Evolutionary conservation across 2,329 filamentous ascomycete genomes (phyloP), one percentile per base, ranked within the genome.

Genomic region (Sphaerulina musiva): DNA sequence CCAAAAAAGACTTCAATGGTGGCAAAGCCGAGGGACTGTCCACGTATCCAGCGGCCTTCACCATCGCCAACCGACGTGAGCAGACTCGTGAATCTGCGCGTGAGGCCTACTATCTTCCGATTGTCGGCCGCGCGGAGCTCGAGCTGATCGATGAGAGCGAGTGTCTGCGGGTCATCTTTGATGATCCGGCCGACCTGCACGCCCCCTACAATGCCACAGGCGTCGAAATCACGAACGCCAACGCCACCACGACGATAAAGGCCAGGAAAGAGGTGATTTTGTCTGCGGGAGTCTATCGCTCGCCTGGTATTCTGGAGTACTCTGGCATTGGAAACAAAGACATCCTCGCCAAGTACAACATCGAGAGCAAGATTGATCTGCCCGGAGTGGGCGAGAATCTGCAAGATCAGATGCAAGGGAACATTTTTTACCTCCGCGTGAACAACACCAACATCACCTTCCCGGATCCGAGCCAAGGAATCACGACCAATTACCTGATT

Each of bases 301-400:
- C 76, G 6, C 79, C 80, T 0, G 68, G 75, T 0, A 74, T 82
- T n/a, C 72, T 83, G 2, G 81, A 85, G 57, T 70, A 83, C 2
- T 84, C 81, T 0, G 82, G 83, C 0, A 73, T 86, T 31, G 83
- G 83, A 1, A 71, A 73, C 46, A 66, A 69, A 1, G 60, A 69
- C 0, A 59, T 78, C 8, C 68, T 80, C 0, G 72, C 81, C 2
- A 69, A 74, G 8, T 58, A 64, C 41, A 50, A 51, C 40, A 51
- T 60, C 47, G 53, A 62, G 1, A 40, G 54, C 20, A 47, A 62
- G 12, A 40, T 61, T 31, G 57, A 61, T 43, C 61, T 81, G 23
- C 55, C 59, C 3, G 52, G 53, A 20, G 65, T 69, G 2, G 66
- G 67, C 6, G 61, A 67, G 47, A 65, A 64, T 43, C 53, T 69